Evolutionary conservation across 164 flowering plant species (phyloP).

Genomic region (Magnolia officinalis): DNA sequence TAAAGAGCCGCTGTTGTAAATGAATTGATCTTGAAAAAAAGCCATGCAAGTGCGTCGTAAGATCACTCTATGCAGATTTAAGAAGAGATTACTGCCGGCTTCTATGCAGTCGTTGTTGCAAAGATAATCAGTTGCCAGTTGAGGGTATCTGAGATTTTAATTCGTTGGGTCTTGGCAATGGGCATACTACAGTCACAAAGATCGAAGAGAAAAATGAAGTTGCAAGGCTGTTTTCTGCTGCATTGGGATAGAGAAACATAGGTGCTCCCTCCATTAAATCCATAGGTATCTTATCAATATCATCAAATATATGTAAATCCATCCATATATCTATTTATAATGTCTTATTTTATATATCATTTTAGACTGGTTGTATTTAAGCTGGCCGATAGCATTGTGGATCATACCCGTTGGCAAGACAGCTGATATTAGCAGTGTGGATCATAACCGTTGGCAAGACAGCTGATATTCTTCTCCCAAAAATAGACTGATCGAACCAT

Average conservation of each 20-base stretch:
- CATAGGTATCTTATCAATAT: too few relatives aligned
- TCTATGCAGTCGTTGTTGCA: background rate
- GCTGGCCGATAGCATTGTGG: too few relatives aligned
- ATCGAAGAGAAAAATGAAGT: background rate
- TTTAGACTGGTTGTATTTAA: too few relatives aligned
- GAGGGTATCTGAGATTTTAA: background rate
- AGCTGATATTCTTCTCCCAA: too few relatives aligned
- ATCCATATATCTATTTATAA: too few relatives aligned
- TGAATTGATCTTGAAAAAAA: too few relatives aligned
- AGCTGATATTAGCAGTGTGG: too few relatives aligned
- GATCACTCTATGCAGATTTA: background rate
- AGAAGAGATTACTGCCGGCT: background rate
- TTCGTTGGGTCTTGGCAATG: background rate
- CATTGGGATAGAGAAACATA: background rate
- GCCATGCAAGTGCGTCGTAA: background rate
- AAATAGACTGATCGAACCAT: too few relatives aligned
- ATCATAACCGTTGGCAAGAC: too few relatives aligned
- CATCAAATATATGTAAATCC: too few relatives aligned
- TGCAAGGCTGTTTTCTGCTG: background rate
- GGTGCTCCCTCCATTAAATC: background rate
- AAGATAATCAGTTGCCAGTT: background rate
- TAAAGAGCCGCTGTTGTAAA: conserved; percentile 35
- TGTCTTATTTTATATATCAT: too few relatives aligned
- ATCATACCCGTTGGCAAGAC: too few relatives aligned
- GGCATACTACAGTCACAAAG: background rate